Percentiles rank a stretch among this genome's conserved stretches.
These are phyloP conservation scores for Isatis lusitanica DNA, from an alignment of 441 rosid genomes.

Conservation along the genomic window DNA sequence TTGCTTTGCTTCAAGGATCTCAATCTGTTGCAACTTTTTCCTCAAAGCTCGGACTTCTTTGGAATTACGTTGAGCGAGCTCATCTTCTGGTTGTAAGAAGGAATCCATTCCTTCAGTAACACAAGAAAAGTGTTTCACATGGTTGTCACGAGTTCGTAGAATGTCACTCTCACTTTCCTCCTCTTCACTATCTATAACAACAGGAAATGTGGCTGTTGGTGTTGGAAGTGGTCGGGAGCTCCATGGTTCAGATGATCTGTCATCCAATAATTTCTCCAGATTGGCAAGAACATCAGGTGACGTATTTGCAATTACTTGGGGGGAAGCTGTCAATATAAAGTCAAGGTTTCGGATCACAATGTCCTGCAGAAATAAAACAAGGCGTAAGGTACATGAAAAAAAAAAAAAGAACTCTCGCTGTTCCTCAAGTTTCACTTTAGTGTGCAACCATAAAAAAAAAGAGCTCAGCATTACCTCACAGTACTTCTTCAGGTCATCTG, in stretches of 20 bases:
- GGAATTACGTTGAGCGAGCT: slow-evolving; percentile 48
- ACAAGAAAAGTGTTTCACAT: slow-evolving; percentile 33
- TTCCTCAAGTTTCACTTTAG: too few relatives aligned
- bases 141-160: slow-evolving; percentile 62
- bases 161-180: slow-evolving; percentile 69
- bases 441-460: too few relatives aligned
- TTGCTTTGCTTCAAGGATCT: slow-evolving; percentile 85
- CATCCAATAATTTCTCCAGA: slow-evolving; percentile 80
- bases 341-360: slow-evolving; percentile 87
- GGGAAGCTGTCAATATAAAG: slow-evolving; percentile 68
- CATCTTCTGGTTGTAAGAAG: slow-evolving; percentile 59
- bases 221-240: slow-evolving; percentile 87
- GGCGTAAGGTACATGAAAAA: slow-evolving; percentile 6
- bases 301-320: slow-evolving; percentile 70
- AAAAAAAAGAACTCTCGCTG: too few relatives aligned
- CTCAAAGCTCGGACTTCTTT: slow-evolving; percentile 80
- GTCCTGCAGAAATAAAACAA: slow-evolving; percentile 58
- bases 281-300: slow-evolving; percentile 73
- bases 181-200: slow-evolving; percentile 76
- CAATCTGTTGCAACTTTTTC: slow-evolving; percentile 95
- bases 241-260: slow-evolving; percentile 89
- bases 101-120: slow-evolving; percentile 50
- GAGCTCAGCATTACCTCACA: slow-evolving; percentile 65
- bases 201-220: slow-evolving; percentile 86
- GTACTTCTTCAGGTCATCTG: slow-evolving; percentile 79